Percentiles rank a stretch among this genome's conserved stretches.
These are phyloP conservation scores for Volvariella surrecta DNA, from an alignment of 1,284 basidiomycete species.

Conservation along the genomic window DNA sequence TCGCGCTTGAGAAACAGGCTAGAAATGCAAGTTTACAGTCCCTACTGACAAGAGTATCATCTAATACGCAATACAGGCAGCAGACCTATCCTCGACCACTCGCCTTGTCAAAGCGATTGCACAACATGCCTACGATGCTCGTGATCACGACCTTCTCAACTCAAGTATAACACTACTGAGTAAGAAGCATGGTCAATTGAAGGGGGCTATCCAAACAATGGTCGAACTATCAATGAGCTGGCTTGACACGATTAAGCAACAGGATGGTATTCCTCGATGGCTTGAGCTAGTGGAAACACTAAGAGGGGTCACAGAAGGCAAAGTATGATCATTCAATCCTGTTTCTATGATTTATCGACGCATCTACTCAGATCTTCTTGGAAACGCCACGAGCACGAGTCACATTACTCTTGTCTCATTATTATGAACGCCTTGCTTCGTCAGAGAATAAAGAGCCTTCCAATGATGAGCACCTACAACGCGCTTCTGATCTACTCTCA, in stretches of 20 bases:
- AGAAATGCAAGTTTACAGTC: constrained; percentile 65
- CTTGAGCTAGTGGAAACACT: constrained; percentile 85
- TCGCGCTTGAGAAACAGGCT: constrained; percentile 90
- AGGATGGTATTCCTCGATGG: constrained; percentile 71
- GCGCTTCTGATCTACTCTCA: constrained; percentile 83
- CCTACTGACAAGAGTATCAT: background rate
- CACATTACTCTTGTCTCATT: constrained; percentile 74
- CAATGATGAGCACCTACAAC: constrained; percentile 64
- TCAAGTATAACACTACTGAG: constrained; percentile 66
- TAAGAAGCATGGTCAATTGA: constrained; percentile 98
- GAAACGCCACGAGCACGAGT: constrained; percentile 96
- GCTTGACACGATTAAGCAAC: constrained; percentile 66
- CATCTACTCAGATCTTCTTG: constrained; percentile 75
- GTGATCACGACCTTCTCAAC: constrained; percentile 67
- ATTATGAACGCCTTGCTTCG: constrained; percentile 68
- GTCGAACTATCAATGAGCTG: constrained; percentile 82
- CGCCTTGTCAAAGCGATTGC: constrained; percentile 73
- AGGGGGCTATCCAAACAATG: constrained; percentile 83
- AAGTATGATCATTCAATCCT: constrained; percentile 40
- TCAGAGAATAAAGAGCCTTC: constrained; percentile 34
- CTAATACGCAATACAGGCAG: constrained; percentile 49
- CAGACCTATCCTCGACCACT: constrained; percentile 87
- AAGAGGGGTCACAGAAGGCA: constrained; percentile 91
- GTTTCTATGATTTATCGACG: constrained; percentile 1
- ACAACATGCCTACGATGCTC: constrained; percentile 66